Percentiles rank a stretch among this genome's conserved stretches.
These are phyloP conservation scores for Porcisia hertigi DNA, from an alignment of 208 protist species.

Conservation along the genomic window DNA sequence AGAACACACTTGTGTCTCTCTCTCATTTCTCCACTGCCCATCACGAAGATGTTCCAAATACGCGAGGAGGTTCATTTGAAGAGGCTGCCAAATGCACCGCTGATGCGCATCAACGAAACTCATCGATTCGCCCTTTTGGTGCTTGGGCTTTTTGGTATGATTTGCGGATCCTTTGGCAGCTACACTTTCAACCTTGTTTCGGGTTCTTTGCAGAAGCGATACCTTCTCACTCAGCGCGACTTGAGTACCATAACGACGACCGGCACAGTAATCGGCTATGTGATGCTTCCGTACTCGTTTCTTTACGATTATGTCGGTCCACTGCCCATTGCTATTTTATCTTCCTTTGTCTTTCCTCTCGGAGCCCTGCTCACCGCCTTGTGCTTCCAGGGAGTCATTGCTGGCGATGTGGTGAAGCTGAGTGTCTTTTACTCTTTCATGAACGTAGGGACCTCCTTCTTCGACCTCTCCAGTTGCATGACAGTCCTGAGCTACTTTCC, in stretches of 20 bases:
- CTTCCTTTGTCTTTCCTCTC: conserved; percentile 37
- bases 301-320: conserved; percentile 60
- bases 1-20: not conserved
- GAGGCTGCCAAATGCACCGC: conserved; percentile 6
- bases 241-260: conserved; percentile 64
- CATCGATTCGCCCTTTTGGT: conserved; percentile 48
- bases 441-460: conserved; percentile 39
- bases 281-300: conserved; percentile 44
- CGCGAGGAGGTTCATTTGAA: conserved; percentile 14
- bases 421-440: conserved; percentile 40
- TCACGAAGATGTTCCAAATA: conserved; percentile 8
- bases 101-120: conserved; percentile 43
- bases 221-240: conserved; percentile 47
- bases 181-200: conserved; percentile 69
- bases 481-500: conserved; percentile 61
- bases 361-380: conserved; percentile 41
- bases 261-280: conserved; percentile 35
- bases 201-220: conserved; percentile 45
- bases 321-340: conserved; percentile 36
- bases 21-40: not conserved
- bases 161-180: conserved; percentile 51
- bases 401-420: conserved; percentile 27
- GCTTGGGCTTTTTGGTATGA: conserved; percentile 41
- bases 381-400: conserved; percentile 46
- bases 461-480: conserved; percentile 55